A percentile compares a stretch with the other conserved stretches of the same genome.
Conservation (phyloP, 148 eudicot species). For the Vaccinium myrtillus region DNA sequence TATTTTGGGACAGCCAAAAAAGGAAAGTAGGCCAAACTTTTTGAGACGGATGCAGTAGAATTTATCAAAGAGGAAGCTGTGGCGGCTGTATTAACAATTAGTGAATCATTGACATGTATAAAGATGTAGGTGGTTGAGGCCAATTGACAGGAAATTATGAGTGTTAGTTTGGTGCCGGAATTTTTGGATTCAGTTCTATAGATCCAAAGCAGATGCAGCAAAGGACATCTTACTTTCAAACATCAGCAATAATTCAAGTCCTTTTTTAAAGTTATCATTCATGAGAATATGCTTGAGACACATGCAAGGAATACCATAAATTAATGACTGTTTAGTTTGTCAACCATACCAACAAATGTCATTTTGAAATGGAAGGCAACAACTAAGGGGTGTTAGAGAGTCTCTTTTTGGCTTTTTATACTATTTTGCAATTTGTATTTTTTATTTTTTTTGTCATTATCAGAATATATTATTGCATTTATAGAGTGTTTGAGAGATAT, state of each 20-base stretch:
- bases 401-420: no score
- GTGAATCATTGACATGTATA: not conserved
- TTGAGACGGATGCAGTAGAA: not conserved
- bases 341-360: not conserved
- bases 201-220: not conserved
- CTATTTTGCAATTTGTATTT: no score
- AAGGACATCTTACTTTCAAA: not conserved
- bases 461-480: no score
- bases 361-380: not conserved
- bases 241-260: not conserved
- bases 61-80: not conserved
- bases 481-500: no score
- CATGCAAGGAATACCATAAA: not conserved
- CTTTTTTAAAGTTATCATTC: not conserved
- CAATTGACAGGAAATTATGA: not conserved
- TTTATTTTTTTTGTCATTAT: no score
- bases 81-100: not conserved
- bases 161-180: not conserved
- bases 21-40: no score
- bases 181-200: not conserved
- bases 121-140: not conserved
- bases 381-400: no score
- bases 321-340: constrained; percentile 10
- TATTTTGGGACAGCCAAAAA: no score
- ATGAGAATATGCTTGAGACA: not conserved